Evolutionary conservation across 345 rosid species (phyloP), one percentile per base, ranked within the genome.

Genomic region (Eucalyptus polyanthemos): DNA sequence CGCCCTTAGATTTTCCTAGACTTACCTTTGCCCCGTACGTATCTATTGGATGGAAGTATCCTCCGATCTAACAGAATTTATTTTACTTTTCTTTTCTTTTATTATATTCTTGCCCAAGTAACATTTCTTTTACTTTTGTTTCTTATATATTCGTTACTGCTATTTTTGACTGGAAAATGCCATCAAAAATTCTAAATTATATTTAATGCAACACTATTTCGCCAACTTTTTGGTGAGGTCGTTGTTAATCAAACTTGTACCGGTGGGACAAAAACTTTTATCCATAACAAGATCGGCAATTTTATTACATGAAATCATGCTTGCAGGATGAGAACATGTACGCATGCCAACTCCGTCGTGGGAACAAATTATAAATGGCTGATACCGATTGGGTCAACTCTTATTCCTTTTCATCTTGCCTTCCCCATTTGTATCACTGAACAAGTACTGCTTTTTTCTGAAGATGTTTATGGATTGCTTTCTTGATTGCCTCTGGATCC

Each of bases 21-120:
- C 37, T 29, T 6, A 29, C 72, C 19, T 65, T 7, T 12, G 14
- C 67, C 31, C 62, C 29, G 62, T 56, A 56, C 27, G 62, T 56
- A 56, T 56, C 0, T 56, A 56, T 56, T 10, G 6, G 14, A 22
- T 24, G 62, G 62, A 56, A 56, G 62, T 56, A 24, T 65, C 0
- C 37, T 65, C 76, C 21, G 76, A 65, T 14, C 37, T 56, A n/a
- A 29, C 76, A 65, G 37, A n/a, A 65, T 21, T n/a, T n/a, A 14
- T 65, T n/a, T 65, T 7, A 0, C 10, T 65, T 65, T n/a, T 65
- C 9, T 65, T 65, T 14, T 65, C 3, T 65, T 14, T 65, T 4
- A 3, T 24, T 4, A 56, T 24, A 16, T 16, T 34, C 80, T 34
- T 69, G 42, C 44, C 44, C 80, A 34, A 34, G 22, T 16, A 31